Evolutionary conservation across 2,329 filamentous ascomycete genomes (phyloP), one percentile per base, ranked within the genome.

Genomic region (Colletotrichum tamarilloi): DNA sequence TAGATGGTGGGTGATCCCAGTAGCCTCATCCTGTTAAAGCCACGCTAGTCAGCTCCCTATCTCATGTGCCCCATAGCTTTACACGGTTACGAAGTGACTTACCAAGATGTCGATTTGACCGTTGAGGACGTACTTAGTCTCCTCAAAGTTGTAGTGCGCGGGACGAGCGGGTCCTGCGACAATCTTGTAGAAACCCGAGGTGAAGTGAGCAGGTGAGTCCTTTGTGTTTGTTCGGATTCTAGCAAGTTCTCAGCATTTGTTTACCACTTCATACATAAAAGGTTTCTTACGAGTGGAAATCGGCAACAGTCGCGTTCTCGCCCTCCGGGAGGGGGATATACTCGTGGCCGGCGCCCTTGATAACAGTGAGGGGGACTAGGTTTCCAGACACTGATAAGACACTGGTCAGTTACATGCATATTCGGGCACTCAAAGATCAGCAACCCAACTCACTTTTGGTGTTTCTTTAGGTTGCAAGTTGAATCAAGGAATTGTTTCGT

Each of bases 101-200:
- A 68, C 59, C 67, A 64, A 67, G 16, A 71, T 67, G 0, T 74
- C 72, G 3, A 74, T 62, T n/a, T 74, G 72, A 26, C 72, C 67
- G 1, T 24, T 58, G 12, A 74, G 81, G 0, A 80, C 62, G 19
- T 78, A 80, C 52, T 80, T 80, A n/a, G 78, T 79, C 58, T 80
- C 79, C 14, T 80, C 79, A 3, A 80, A 78, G 0, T 68, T 66
- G 53, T 73, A 75, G 11, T 55, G 53, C 5, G 68, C 69, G 6
- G 73, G 73, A 5, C 63, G 55, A 12, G 69, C 19, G 38, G 73
- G 73, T 4, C 73, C 73, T 26, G 70, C 60, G 14, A 52, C 49
- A n/a, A 73, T 75, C 65, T 75, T 75, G 55, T 73, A 75, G 65
- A 75, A 73, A 14, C 49, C 49, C 4, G 67, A 68, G 2, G 59